Evolutionary conservation across 1,284 basidiomycete species (phyloP), one percentile per base, ranked within the genome.

Genomic region (Pisolithus thermaeus): DNA sequence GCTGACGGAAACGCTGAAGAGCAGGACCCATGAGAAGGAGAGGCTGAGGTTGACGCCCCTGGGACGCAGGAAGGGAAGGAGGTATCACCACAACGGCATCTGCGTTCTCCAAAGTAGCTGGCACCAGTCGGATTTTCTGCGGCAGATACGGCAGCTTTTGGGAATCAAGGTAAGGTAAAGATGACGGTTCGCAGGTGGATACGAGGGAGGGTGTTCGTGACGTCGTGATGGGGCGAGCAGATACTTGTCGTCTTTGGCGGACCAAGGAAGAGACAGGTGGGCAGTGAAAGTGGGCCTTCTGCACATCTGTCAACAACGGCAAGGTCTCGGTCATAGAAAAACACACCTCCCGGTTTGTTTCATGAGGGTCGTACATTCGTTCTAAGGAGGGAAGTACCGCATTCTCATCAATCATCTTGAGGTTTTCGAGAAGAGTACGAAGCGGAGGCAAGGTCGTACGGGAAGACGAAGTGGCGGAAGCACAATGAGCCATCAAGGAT

Each of bases 401-500:
- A 30, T 36, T 52, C 43, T 20, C 48, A 22, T 20, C 68, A 64
- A 40, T 72, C 75, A 32, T 32, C 32, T 46, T 32, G 50, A 81
- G 71, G 52, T 75, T 66, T 5, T 46, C 44, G 20, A 46, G 44
- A 44, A 84, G 75, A 14, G 77, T 68, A 50, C 73, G 76, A 23
- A 84, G 69, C 16, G 82, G 69, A n/a, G 82, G 82, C 14, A 84
- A 76, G 1, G 75, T 78, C 30, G 80, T 78, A 36, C 79, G 78
- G 53, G 51, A 30, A 27, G 32, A 35, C 12, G 52, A 42, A 30
- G 37, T 3, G 45, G 62, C 61, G 44, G 58, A 58, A 51, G 61
- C 54, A 45, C 47, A 52, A 43, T 54, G 56, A 54, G 64, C 61
- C 76, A 76, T 77, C 58, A 48, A 46, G 57, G 56, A 53, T 48